phyloP scores from a whole-genome alignment of 257 asterid genomes.

The Primulina tabacum region DNA sequence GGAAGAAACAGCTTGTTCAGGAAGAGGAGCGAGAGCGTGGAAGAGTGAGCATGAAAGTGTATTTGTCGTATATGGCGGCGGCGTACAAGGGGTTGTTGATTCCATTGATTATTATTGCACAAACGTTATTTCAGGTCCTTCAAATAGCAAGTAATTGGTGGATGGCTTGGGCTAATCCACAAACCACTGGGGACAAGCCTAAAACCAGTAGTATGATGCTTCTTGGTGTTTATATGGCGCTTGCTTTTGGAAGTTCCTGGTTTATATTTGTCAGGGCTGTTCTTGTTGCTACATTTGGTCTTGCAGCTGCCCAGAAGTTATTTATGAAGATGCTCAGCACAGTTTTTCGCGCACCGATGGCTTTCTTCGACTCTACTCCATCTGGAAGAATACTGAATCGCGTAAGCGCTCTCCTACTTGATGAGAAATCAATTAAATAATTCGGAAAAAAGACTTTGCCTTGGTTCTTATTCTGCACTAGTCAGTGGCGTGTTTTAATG shows the following conservation, averaged over 20 bases:
- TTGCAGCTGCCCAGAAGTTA: constrained; percentile 89
- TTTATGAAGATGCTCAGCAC: constrained; percentile 74
- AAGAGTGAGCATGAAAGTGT: constrained; percentile 95
- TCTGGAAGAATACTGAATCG: constrained; percentile 94
- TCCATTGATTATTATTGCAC: constrained; percentile 86
- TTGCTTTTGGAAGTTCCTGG: constrained; percentile 96
- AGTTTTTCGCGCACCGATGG: constrained; percentile 88
- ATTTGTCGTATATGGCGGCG: constrained; percentile 85
- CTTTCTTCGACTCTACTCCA: constrained; percentile 96
- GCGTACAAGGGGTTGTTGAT: constrained; percentile 90
- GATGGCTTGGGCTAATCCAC: constrained; percentile 99
- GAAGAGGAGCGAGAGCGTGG: constrained; percentile 99
- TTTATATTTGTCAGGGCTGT: constrained; percentile 89
- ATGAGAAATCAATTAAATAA: too few relatives aligned
- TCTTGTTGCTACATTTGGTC: constrained; percentile 96
- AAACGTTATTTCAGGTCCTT: constrained; percentile 87
- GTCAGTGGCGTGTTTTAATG: too few relatives aligned
- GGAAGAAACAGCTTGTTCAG: constrained; percentile 93
- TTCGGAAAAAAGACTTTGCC: too few relatives aligned
- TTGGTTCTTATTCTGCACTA: too few relatives aligned
- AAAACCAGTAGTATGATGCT: constrained; percentile 72
- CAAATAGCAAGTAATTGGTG: constrained; percentile 99
- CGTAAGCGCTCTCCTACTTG: constrained; percentile 38
- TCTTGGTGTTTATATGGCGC: constrained; percentile 86
- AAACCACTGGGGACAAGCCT: constrained; percentile 73